Conservation (phyloP, 1,139 yeast species). For the Candida tropicalis region DNA sequence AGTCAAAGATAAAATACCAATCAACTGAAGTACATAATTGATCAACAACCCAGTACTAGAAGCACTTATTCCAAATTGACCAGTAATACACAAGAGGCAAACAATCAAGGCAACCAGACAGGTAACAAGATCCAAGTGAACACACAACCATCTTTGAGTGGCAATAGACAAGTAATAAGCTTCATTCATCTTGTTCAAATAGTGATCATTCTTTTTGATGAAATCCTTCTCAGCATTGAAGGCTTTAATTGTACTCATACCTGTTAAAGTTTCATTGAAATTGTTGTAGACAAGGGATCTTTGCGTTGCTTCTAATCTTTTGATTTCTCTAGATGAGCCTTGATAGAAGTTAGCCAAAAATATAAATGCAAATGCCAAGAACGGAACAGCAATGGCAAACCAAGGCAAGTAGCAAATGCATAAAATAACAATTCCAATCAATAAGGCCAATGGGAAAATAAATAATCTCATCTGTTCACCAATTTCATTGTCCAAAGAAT, state of each 20-base stretch:
- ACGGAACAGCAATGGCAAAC: slow-evolving; percentile 50
- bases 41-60: slow-evolving; percentile 48
- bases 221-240: slow-evolving; percentile 35
- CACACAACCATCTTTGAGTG: slow-evolving; percentile 48
- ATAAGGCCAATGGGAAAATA: slow-evolving; percentile 41
- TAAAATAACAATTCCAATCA: slow-evolving; percentile 45
- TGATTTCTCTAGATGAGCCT: slow-evolving; percentile 47
- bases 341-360: slow-evolving; percentile 44
- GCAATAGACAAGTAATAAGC: slow-evolving; percentile 46
- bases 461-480: slow-evolving; percentile 48
- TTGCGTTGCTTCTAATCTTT: slow-evolving; percentile 47
- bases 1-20: slow-evolving; percentile 44
- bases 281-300: slow-evolving; percentile 50
- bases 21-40: slow-evolving; percentile 47
- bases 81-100: slow-evolving; percentile 43
- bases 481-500: slow-evolving; percentile 48
- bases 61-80: slow-evolving; percentile 42
- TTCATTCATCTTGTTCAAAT: slow-evolving; percentile 44
- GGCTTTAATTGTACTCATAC: slow-evolving; percentile 47
- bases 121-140: slow-evolving; percentile 43
- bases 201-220: slow-evolving; percentile 37
- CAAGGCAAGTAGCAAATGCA: slow-evolving; percentile 49
- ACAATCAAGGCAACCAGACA: slow-evolving; percentile 41
- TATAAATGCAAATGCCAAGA: slow-evolving; percentile 33
- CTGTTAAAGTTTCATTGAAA: slow-evolving; percentile 48